These are phyloP conservation scores for Pseudogymnoascus sp. DNA, from an alignment of 2,329 filamentous ascomycete species.

Conservation along the genomic window DNA sequence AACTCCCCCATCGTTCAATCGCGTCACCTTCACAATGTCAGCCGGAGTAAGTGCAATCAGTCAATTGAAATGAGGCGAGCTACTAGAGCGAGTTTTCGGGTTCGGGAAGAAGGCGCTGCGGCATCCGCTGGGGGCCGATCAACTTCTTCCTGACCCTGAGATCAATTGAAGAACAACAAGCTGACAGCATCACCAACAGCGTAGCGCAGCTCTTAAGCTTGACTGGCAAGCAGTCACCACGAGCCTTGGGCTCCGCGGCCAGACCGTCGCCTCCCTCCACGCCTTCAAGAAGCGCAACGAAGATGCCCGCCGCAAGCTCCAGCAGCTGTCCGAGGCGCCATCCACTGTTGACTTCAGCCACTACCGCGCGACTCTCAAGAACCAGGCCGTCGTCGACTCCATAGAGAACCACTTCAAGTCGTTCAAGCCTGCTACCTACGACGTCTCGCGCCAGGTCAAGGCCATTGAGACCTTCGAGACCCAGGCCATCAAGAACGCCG, in stretches of 20 bases:
- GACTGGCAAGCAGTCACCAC: constrained; percentile 94
- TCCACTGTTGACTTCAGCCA: constrained; percentile 85
- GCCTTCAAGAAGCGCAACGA: constrained; percentile 99
- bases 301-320: constrained; percentile 90
- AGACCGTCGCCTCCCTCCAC: constrained; percentile 83
- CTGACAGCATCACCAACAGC: constrained; percentile 44
- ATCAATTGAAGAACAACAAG: constrained; percentile 1
- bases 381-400: constrained; percentile 90
- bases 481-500: constrained; percentile 91
- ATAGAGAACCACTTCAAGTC: constrained; percentile 90
- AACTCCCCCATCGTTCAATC: constrained; percentile 45
- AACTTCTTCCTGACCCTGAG: constrained; percentile 5
- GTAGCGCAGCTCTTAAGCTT: constrained; percentile 97
- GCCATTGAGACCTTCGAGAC: constrained; percentile 96
- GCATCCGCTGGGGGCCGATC: neutral
- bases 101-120: neutral
- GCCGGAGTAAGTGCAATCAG: constrained; percentile 51
- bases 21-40: constrained; percentile 50
- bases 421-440: constrained; percentile 91
- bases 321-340: constrained; percentile 72
- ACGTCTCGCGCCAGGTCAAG: constrained; percentile 90
- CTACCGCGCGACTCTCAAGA: constrained; percentile 91
- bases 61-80: constrained; percentile 22
- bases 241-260: constrained; percentile 92
- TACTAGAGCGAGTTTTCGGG: neutral